These are phyloP conservation scores for Candida insectorum DNA, from an alignment of 805 yeast genomes.

Conservation along the genomic window DNA sequence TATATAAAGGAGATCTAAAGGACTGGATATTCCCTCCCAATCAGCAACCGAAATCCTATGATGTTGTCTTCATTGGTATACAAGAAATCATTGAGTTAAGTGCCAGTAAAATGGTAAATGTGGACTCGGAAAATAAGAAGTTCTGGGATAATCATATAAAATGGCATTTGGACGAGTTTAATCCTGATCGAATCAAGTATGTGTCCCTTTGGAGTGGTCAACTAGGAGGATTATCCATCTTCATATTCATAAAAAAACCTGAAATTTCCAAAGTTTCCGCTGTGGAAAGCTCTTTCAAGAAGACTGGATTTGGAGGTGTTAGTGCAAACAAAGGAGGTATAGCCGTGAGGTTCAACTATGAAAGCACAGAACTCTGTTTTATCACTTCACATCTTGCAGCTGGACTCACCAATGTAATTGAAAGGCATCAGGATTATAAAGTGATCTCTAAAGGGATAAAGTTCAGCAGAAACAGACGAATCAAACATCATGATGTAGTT, in stretches of 20 bases:
- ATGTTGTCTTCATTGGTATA: constrained; percentile 76
- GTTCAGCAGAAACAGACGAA: constrained; percentile 49
- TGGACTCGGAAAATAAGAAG: constrained; percentile 58
- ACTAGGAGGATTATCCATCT: constrained; percentile 76
- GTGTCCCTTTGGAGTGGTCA: constrained; percentile 70
- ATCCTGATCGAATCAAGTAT: constrained; percentile 42
- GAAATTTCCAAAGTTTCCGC: constrained; percentile 52
- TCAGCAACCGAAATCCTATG: constrained; percentile 41
- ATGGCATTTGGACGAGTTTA: constrained; percentile 37
- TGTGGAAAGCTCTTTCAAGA: constrained; percentile 71
- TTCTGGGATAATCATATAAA: constrained; percentile 67
- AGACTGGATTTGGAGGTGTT: constrained; percentile 93
- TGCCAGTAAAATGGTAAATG: constrained; percentile 77
- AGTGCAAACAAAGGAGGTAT: constrained; percentile 81
- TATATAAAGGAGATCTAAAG: constrained; percentile 38
- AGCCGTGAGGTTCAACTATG: constrained; percentile 62
- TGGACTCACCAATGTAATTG: constrained; percentile 75
- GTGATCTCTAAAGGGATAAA: constrained; percentile 67
- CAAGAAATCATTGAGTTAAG: constrained; percentile 82
- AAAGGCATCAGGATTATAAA: constrained; percentile 83
- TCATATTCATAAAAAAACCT: constrained; percentile 61
- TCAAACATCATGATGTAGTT: constrained; percentile 76
- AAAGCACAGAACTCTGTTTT: constrained; percentile 71
- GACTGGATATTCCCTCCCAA: constrained; percentile 45
- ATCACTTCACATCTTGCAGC: constrained; percentile 92